A percentile compares a stretch with the other conserved stretches of the same genome.
Evolutionary conservation across 768 basidiomycete species (phyloP).

Genomic region (Mycena chlorophos): DNA sequence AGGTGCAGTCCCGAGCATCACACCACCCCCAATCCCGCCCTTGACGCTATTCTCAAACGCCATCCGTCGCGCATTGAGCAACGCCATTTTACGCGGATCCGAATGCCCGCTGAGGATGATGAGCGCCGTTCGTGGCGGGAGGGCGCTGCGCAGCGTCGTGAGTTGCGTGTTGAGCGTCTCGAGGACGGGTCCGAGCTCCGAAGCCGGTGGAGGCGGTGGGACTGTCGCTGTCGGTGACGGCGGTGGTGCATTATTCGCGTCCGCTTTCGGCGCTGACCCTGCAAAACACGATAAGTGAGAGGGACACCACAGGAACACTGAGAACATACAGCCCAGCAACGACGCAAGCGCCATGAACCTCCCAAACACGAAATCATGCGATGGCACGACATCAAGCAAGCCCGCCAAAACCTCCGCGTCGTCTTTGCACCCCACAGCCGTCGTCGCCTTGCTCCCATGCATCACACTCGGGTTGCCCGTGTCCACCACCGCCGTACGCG

Average conservation of each 20-base stretch:
- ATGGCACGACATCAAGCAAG: constrained; percentile 53
- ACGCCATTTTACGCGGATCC: constrained; percentile 80
- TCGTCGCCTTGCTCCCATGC: constrained; percentile 84
- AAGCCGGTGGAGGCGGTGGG: constrained; percentile 34
- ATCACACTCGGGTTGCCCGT: constrained; percentile 80
- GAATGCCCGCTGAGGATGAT: constrained; percentile 87
- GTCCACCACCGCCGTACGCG: constrained; percentile 74
- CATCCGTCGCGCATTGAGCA: constrained; percentile 65
- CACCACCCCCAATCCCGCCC: background rate
- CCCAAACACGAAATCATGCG: constrained; percentile 83
- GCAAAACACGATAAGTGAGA: constrained; percentile 1
- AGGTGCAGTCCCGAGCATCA: background rate
- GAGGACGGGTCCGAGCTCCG: constrained; percentile 40
- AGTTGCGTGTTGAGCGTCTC: constrained; percentile 62
- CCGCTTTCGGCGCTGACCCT: constrained; percentile 66
- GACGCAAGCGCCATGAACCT: constrained; percentile 83
- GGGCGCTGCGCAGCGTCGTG: constrained; percentile 55
- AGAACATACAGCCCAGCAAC: constrained; percentile 70
- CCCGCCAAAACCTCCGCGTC: constrained; percentile 83
- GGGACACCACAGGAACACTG: constrained; percentile 1
- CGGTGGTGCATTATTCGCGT: constrained; percentile 35
- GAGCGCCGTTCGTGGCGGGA: constrained; percentile 80
- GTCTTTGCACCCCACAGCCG: constrained; percentile 67
- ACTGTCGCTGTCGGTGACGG: constrained; percentile 17
- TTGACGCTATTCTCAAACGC: constrained; percentile 57